These are phyloP conservation scores for Phytopythium kandeliae DNA, from an alignment of 352 stramenopile species.

Conservation along the genomic window DNA sequence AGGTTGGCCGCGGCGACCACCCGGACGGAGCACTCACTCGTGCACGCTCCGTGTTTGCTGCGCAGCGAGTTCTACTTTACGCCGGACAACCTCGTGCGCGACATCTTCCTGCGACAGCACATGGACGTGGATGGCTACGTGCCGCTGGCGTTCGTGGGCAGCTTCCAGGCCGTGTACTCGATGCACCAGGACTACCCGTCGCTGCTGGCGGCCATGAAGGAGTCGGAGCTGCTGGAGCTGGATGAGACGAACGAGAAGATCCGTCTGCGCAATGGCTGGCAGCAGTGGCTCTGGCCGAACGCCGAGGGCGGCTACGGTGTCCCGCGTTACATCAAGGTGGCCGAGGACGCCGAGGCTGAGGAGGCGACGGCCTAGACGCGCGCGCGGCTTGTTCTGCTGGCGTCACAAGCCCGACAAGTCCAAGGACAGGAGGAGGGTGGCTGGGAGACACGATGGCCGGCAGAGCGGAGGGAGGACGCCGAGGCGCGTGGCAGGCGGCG, in stretches of 20 bases:
- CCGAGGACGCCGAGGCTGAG: conserved; percentile 18
- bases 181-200: conserved; percentile 83
- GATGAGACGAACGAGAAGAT: conserved; percentile 90
- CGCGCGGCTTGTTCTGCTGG: not conserved
- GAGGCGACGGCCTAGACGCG: conserved; percentile 8
- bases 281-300: conserved; percentile 89
- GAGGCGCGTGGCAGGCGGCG: not conserved
- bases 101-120: conserved; percentile 82
- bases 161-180: conserved; percentile 84
- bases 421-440: too few relatives aligned
- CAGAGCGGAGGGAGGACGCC: not conserved
- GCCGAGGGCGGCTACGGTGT: conserved; percentile 80
- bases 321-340: conserved; percentile 85
- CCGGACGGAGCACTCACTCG: not conserved
- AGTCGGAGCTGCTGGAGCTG: conserved; percentile 63
- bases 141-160: conserved; percentile 84
- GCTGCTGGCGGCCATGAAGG: conserved; percentile 66
- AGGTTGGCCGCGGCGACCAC: not conserved
- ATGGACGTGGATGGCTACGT: conserved; percentile 88
- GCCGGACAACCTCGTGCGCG: conserved; percentile 75
- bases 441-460: not conserved
- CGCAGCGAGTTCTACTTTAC: conserved; percentile 85
- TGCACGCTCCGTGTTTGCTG: not conserved
- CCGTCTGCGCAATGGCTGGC: conserved; percentile 76
- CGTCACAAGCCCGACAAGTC: not conserved